Percentiles rank a stretch among this genome's conserved stretches.
Conservation (phyloP, 345 rosid genomes). For the Salix exigua region DNA sequence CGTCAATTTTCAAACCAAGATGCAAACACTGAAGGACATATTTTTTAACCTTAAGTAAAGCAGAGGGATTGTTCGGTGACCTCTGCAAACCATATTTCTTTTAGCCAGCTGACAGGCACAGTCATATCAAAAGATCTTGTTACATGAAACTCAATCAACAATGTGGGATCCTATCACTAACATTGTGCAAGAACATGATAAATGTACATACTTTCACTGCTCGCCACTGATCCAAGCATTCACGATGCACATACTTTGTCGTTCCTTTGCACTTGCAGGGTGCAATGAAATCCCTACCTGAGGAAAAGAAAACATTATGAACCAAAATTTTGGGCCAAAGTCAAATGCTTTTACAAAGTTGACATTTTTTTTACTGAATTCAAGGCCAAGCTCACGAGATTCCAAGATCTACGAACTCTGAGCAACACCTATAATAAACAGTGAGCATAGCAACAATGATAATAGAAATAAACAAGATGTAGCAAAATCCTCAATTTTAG, state of each 20-base stretch:
- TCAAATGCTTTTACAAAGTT: not conserved
- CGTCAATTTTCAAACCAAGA: not conserved
- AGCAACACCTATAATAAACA: not conserved
- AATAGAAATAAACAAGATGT: not conserved
- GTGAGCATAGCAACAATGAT: not conserved
- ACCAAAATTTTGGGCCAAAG: not conserved
- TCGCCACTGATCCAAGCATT: slow-evolving; percentile 98
- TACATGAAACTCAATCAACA: not conserved
- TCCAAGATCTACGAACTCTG: not conserved
- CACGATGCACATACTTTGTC: slow-evolving; percentile 93
- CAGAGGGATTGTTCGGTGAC: not conserved
- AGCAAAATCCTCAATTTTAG: not conserved
- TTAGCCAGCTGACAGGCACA: not conserved
- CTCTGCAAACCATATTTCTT: not conserved
- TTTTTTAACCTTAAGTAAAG: not conserved
- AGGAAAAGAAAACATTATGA: not conserved
- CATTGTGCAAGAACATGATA: not conserved
- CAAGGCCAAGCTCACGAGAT: not conserved
- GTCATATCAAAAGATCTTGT: not conserved
- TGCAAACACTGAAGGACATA: not conserved
- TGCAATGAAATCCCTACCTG: slow-evolving; percentile 99
- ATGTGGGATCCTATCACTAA: slow-evolving; percentile 1
- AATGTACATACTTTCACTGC: slow-evolving; percentile 62
- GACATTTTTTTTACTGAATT: not conserved
- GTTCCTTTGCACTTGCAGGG: slow-evolving; percentile 99